Base-by-base conservation (phyloP, 2,329 filamentous ascomycete species). In the Alternaria novae-zelandiae region DNA sequence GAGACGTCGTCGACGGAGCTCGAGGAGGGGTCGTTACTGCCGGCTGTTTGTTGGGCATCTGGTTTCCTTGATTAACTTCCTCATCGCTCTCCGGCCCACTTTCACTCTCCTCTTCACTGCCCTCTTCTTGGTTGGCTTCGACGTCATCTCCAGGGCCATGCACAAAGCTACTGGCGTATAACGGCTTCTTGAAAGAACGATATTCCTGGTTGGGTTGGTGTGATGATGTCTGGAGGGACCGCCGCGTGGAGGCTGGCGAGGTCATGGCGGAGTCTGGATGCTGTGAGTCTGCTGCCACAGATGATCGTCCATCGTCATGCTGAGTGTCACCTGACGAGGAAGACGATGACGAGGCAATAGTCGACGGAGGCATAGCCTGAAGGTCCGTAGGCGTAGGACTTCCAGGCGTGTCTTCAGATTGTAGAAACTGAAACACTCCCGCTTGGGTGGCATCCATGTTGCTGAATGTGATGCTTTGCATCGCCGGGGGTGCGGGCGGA, bases 111-210 rank as follows among this genome's bases (percentile, higher is more conserved):
- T 47, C 56, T 13, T 65, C 61, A 25, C 66, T 68, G 20, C 49
- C 49, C 25, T 61, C 59, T 23, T 68, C 57, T 17, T 65, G 57
- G 12, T 66, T 51, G 32, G 60, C 56, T 11, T 65, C 61, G 26
- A 63, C 61, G 8, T 61, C 69, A 5, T 70, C 64, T 26, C 67
- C 65, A 47, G 73, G 70, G 15, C 71, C 68, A 61, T 71, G 68
- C 17, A 77, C 73, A 56, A 79, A 75, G 65, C 75, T 78, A 51
- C 75, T 75, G 36, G 72, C 73, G 50, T 74, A 73, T 5, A 77
- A 65, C 15, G 79, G 78, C 46, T 73, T 74, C 45, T 70, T 73
- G 56, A 71, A 73, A 26, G 74, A 55, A 5, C 50, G 64, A 17
- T 64, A 65, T 5, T 61, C 64, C 26, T 65, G 70, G 6, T 47